These are phyloP conservation scores for Tetrahymena thermophila DNA, from an alignment of 73 alveolate species.

Conservation along the genomic window DNA sequence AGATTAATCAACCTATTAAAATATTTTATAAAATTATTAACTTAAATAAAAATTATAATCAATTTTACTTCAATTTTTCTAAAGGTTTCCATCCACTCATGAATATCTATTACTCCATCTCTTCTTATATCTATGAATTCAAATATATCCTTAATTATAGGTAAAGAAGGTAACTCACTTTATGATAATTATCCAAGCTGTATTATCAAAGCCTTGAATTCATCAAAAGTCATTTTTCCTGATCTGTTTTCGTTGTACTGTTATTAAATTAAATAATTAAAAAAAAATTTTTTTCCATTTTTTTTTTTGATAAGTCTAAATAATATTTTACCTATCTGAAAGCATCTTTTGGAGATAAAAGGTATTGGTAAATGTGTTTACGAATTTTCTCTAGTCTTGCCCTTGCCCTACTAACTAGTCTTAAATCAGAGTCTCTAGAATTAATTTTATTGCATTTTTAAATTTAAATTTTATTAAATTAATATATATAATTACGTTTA, in stretches of 20 bases:
- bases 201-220: conserved; percentile 53
- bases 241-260: conserved; percentile 44
- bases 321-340: conserved; percentile 44
- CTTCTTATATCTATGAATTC: conserved; percentile 89
- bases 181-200: conserved; percentile 65
- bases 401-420: conserved; percentile 58
- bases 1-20: not conserved
- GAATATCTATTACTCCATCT: conserved; percentile 88
- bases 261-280: not conserved
- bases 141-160: conserved; percentile 79
- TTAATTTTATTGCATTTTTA: conserved; percentile 62
- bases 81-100: conserved; percentile 90
- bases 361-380: conserved; percentile 64
- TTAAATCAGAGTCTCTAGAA: conserved; percentile 64
- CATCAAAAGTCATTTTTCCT: conserved; percentile 57
- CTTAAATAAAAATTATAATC: not conserved
- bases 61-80: conserved; percentile 9
- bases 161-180: conserved; percentile 77
- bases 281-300: not conserved
- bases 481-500: conserved; percentile 61
- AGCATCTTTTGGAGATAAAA: conserved; percentile 83
- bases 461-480: conserved; percentile 53
- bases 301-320: too few species aligned
- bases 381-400: conserved; percentile 60
- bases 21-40: not conserved